Conservation (phyloP, 805 yeast species). For the Cyberlindnera mrakii region DNA sequence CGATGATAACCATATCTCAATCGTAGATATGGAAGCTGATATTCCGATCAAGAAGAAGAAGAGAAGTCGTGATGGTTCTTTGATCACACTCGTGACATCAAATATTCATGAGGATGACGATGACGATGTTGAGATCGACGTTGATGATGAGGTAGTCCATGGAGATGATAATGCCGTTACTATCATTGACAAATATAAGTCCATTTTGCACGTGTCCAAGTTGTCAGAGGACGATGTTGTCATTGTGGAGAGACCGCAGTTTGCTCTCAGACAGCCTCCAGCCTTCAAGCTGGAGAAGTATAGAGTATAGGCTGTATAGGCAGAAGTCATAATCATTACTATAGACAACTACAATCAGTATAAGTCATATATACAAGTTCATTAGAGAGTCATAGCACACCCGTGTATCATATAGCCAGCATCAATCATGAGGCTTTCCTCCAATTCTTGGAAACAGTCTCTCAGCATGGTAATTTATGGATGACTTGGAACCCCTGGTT, state of each 20-base stretch:
- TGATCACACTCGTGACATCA: slow-evolving; percentile 16
- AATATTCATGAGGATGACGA: too few species aligned
- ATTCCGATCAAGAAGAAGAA: slow-evolving; percentile 39
- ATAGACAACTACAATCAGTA: neutral
- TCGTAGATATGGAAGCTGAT: slow-evolving; percentile 57
- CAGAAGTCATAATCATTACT: too few species aligned
- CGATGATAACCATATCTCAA: slow-evolving; percentile 78
- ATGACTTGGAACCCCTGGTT: slow-evolving; percentile 28
- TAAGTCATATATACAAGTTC: neutral
- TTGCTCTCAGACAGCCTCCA: slow-evolving; percentile 48
- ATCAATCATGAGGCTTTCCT: slow-evolving; percentile 40
- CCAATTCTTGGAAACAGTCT: slow-evolving; percentile 42
- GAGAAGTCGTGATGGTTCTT: slow-evolving; percentile 36
- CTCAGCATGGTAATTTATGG: slow-evolving; percentile 48
- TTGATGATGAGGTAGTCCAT: slow-evolving; percentile 14
- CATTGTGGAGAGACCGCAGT: slow-evolving; percentile 71
- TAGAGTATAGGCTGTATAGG: slow-evolving; percentile 14
- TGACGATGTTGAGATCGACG: slow-evolving; percentile 11
- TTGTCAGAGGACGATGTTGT: slow-evolving; percentile 33
- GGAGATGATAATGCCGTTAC: slow-evolving; percentile 22
- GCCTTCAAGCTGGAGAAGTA: slow-evolving; percentile 62
- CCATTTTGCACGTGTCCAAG: slow-evolving; percentile 50
- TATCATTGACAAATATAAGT: slow-evolving; percentile 64
- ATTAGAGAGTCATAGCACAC: too few species aligned
- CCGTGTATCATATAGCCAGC: too few species aligned